Evolutionary conservation across 495 filamentous ascomycete genomes (phyloP), one percentile per base, ranked within the genome.

Genomic region (Podospora appendiculata): DNA sequence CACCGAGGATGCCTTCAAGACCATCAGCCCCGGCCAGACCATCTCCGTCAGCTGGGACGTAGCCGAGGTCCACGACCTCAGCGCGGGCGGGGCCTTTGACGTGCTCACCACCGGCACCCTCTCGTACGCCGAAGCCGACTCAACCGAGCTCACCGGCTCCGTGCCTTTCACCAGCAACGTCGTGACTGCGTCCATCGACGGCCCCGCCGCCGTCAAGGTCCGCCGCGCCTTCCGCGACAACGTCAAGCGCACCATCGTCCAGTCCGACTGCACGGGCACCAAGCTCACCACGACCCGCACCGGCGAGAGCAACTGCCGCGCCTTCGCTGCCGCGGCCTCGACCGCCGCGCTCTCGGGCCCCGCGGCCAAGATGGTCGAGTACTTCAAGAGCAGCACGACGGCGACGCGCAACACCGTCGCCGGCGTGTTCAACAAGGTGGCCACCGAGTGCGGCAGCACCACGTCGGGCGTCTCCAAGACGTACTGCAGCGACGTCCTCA

Each of bases 331-430:
- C 43, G 43, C 43, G 2, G 43, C 43, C 10, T 45, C 17, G 13
- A 8, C 43, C 43, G 80, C 79, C 4, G 80, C 83, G 0, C 49
- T 58, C 1, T 68, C 67, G 1, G 81, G 79, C 14, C 66, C 65
- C 1, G 66, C 75, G 14, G 51, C 70, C 48, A 80, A 79, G 59
- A 73, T 85, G 60, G 60, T 51, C 10, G 79, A 83, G 53, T 84
- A 83, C 65, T 87, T 84, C 76, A 83, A 79, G 66, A 78, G 77
- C 6, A 78, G 72, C n/a, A 51, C 62, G 16, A 60, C 57, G 33
- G 58, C 66, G 1, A 67, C 66, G 2, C 71, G 78, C 34, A 70
- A 58, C 43, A 67, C 63, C 11, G 82, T 87, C 17, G 73, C 79
- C 12, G 65, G 60, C 36, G 76, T 81, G 17, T 69, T 83, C 18